Evolutionary conservation across 768 basidiomycete genomes (phyloP), one percentile per base, ranked within the genome.

Genomic region (Mrakia blollopis): DNA sequence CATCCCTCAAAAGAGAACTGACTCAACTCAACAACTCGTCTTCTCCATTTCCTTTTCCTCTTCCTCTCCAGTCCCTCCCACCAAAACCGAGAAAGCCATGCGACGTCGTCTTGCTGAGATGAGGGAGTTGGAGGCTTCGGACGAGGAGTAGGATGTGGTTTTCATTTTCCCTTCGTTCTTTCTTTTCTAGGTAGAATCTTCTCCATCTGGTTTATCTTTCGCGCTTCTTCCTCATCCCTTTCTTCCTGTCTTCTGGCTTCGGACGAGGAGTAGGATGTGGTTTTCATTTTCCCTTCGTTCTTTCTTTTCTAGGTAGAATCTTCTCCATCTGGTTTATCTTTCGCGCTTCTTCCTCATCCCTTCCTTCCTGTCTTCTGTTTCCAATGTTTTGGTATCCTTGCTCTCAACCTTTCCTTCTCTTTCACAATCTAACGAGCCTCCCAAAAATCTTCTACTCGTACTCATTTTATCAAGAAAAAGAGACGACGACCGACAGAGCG

Each of bases 41-140:
- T 60, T 25, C 23, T n/a, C 10, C 54, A 5, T 13, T 60, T 50
- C 18, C 3, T 2, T 7, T 2, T 25, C 21, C 16, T 37, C 62
- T 63, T 37, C 35, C 7, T 63, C 14, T 23, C 62, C 65, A 68
- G 65, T 97, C 0, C 89, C 95, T 21, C 92, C 90, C 0, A 98
- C 95, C 30, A 91, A 89, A 69, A 92, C 94, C 6, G 95, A 98
- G 85, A 92, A 89, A 85, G 90, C 92, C 76, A 97, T 94, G 89
- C 87, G 91, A 74, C 87, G 91, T 28, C 87, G 92, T 67, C 86
- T 94, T 21, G 91, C 88, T 21, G 89, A 91, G 84, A 90, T 98
- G 89, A 88, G 89, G 83, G 85, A 89, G 50, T 87, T 93, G 73
- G 88, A 88, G 80, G 88, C 89, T 80, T 90, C 89, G 81, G 85